phyloP scores from a whole-genome alignment of 345 rosid species.

The Eucalyptus dawsonii region DNA sequence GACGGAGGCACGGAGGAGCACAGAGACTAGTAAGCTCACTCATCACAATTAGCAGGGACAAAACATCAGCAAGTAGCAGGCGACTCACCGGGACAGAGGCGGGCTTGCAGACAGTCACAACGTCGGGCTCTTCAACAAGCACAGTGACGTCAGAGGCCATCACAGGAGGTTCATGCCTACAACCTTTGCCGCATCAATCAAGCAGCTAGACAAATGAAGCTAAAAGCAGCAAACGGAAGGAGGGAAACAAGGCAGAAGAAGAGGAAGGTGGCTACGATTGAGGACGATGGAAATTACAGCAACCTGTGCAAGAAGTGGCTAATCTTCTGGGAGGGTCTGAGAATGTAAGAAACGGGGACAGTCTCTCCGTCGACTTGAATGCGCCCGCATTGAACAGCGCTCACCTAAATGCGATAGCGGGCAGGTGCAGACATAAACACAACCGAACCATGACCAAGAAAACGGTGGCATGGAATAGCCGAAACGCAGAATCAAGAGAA shows the following conservation, averaged over 20 bases:
- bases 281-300: background rate
- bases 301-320: conserved; percentile 87
- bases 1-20: background rate
- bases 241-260: background rate
- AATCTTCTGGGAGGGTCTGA: conserved; percentile 73
- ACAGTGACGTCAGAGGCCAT: conserved; percentile 47
- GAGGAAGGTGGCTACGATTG: background rate
- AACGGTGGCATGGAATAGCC: background rate
- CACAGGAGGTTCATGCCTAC: conserved; percentile 95
- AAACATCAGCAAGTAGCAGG: background rate
- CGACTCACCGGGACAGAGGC: conserved; percentile 79
- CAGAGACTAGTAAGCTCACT: background rate
- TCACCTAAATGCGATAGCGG: conserved; percentile 19
- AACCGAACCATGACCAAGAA: background rate
- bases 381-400: conserved; percentile 78
- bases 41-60: background rate
- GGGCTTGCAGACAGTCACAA: conserved; percentile 80
- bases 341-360: conserved; percentile 64
- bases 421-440: background rate
- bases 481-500: background rate
- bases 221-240: background rate
- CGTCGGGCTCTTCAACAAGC: conserved; percentile 62
- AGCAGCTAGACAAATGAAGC: background rate
- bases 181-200: background rate
- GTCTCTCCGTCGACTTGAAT: conserved; percentile 75